Conservation (phyloP, 768 basidiomycete species). For the Rhodocollybia butyracea region DNA sequence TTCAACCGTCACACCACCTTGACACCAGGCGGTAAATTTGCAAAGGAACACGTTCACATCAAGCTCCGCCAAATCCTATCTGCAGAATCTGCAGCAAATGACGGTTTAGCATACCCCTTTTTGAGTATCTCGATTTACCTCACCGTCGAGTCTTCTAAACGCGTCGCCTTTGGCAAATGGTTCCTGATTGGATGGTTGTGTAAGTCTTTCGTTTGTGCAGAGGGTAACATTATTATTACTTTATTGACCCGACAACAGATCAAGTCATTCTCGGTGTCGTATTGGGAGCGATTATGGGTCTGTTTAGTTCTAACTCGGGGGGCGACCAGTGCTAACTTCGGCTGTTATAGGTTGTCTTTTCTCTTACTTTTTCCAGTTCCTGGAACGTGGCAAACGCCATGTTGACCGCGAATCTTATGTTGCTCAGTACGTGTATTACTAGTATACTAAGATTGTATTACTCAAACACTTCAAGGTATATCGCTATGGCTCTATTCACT, state of each 20-base stretch:
- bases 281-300: conserved; percentile 59
- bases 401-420: conserved; percentile 87
- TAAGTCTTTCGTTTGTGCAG: no score
- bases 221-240: no score
- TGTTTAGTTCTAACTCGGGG: not conserved
- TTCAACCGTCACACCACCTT: not conserved
- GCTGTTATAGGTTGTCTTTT: conserved; percentile 62
- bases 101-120: no score
- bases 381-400: conserved; percentile 54
- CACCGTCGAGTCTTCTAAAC: conserved; percentile 59
- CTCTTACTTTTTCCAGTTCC: conserved; percentile 68
- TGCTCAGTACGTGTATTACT: no score
- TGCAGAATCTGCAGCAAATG: conserved; percentile 87
- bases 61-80: conserved; percentile 80
- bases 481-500: no score
- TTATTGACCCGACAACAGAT: no score
- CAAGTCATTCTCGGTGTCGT: conserved; percentile 77
- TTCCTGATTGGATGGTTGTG: conserved; percentile 82
- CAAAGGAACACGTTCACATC: conserved; percentile 61
- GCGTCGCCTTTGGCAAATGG: conserved; percentile 78
- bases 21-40: conserved; percentile 62
- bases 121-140: conserved; percentile 87
- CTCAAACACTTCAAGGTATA: no score
- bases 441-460: no score
- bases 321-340: not conserved